Evolutionary conservation across 495 filamentous ascomycete genomes (phyloP).

Genomic region (Ramalina intermedia): DNA sequence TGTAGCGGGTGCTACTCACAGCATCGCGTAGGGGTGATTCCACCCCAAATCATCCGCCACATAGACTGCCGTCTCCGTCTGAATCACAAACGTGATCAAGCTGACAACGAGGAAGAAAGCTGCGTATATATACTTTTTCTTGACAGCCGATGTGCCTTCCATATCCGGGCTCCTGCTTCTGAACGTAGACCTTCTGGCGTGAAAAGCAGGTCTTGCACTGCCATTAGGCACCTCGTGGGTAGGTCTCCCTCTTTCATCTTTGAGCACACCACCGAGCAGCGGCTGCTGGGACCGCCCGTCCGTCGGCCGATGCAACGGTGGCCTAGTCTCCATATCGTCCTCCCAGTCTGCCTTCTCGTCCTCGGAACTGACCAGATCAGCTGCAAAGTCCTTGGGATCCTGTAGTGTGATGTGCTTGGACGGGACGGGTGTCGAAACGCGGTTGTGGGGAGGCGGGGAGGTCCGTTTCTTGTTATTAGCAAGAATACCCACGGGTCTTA

Average conservation of each 20-base stretch:
- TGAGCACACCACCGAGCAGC: slow-evolving; percentile 25
- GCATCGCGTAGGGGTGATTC: slow-evolving; percentile 97
- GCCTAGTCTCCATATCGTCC: slow-evolving; percentile 27
- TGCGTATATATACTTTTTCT: slow-evolving; percentile 73
- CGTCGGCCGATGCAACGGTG: slow-evolving; percentile 32
- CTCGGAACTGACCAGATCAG: slow-evolving; percentile 4
- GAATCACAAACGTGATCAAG: slow-evolving; percentile 68
- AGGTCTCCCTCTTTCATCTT: slow-evolving; percentile 37
- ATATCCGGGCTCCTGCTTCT: slow-evolving; percentile 46
- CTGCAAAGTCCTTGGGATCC: slow-evolving; percentile 3
- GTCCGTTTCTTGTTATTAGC: slow-evolving; percentile 1
- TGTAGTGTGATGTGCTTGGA: neutral
- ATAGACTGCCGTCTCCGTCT: slow-evolving; percentile 90
- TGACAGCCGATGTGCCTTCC: slow-evolving; percentile 42
- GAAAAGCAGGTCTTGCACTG: slow-evolving; percentile 21
- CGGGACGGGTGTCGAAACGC: neutral
- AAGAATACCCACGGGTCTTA: neutral
- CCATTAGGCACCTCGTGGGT: slow-evolving; percentile 20
- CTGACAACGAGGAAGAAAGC: slow-evolving; percentile 67
- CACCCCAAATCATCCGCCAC: slow-evolving; percentile 79
- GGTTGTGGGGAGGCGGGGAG: slow-evolving; percentile 7
- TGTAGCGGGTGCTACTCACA: slow-evolving; percentile 40
- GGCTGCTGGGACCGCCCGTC: slow-evolving; percentile 40
- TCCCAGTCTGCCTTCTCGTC: slow-evolving; percentile 35
- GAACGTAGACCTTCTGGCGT: slow-evolving; percentile 39